Evolutionary conservation across 164 flowering plant species (phyloP).

Genomic region (Chimonanthus salicifolius): DNA sequence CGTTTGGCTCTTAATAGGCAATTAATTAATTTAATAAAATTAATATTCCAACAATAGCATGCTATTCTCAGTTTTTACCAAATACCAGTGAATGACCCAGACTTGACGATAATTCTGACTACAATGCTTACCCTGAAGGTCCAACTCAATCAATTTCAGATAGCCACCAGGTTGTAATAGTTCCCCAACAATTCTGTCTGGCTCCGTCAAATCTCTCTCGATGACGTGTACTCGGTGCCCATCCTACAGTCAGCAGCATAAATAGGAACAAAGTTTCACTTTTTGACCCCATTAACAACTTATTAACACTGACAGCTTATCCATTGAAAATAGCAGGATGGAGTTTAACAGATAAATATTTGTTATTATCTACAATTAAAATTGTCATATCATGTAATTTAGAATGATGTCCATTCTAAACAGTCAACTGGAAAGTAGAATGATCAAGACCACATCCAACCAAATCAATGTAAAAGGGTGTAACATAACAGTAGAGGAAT

Average conservation of each 20-base stretch:
- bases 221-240: constrained; percentile 82
- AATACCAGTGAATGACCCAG: background rate
- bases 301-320: too few relatives aligned
- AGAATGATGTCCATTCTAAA: background rate
- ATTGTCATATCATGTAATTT: too few relatives aligned
- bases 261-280: background rate
- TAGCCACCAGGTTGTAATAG: constrained; percentile 95
- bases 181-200: constrained; percentile 94
- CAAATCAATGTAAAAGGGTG: background rate
- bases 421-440: background rate
- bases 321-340: background rate
- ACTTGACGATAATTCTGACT: too few relatives aligned
- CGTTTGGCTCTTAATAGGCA: too few relatives aligned
- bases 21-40: too few relatives aligned
- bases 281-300: background rate
- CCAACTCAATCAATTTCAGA: constrained; percentile 79
- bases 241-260: constrained; percentile 39
- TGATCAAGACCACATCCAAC: background rate
- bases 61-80: background rate
- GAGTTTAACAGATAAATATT: background rate
- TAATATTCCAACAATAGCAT: background rate
- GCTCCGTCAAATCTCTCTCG: constrained; percentile 89
- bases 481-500: background rate
- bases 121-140: constrained; percentile 58
- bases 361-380: background rate